phyloP scores from a whole-genome alignment of 164 flowering plant genomes.

The Vitis vinifera region ASM3070453v1 NC_081807.1:4678001-4678500 shows the following conservation, averaged over 20 bases:
- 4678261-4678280: constrained; percentile 32
- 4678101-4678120: constrained; percentile 76
- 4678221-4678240: constrained; percentile 97
- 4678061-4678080: constrained; percentile 74
- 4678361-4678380: constrained; percentile 36
- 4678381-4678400: constrained; percentile 14
- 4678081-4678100: constrained; percentile 75
- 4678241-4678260: constrained; percentile 77
- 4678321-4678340: constrained; percentile 29
- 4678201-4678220: constrained; percentile 71
- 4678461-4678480: too few relatives aligned
- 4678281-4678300: constrained; percentile 37
- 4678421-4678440: too few relatives aligned
- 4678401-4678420: constrained; percentile 38
- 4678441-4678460: too few relatives aligned
- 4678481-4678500: too few relatives aligned
- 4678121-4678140: too few relatives aligned
- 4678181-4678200: constrained; percentile 61
- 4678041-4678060: constrained; percentile 80
- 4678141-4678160: constrained; percentile 11
- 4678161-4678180: constrained; percentile 83
- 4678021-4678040: constrained; percentile 68
- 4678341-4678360: constrained; percentile 26
- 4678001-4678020: constrained; percentile 29
- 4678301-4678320: constrained; percentile 35